Evolutionary conservation across 169 alveolate species (phyloP).

Genomic region (Theileria equi): DNA sequence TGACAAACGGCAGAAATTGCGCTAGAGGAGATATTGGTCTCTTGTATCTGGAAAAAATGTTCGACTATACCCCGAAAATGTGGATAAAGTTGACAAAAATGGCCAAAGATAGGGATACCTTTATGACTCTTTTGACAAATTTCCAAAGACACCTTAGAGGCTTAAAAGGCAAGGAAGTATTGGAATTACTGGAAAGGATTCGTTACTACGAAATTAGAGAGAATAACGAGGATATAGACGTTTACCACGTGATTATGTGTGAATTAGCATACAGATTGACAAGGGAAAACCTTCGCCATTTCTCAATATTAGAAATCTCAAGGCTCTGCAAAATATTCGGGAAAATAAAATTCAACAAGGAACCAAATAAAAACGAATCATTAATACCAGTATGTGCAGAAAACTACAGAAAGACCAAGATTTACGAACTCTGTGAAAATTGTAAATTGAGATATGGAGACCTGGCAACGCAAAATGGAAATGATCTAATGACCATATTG

Average conservation of each 20-base stretch:
- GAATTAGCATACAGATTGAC: conserved; percentile 26
- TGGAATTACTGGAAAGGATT: conserved; percentile 18
- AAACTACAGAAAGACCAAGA: background rate
- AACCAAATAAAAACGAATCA: background rate
- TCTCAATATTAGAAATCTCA: conserved; percentile 18
- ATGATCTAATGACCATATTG: conserved; percentile 33
- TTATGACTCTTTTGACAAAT: conserved; percentile 1
- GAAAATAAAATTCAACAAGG: conserved; percentile 27
- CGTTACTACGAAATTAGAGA: conserved; percentile 17
- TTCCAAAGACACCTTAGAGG: conserved; percentile 45
- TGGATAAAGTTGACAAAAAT: background rate
- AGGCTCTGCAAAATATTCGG: conserved; percentile 7
- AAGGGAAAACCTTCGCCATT: background rate
- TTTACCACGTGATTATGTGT: conserved; percentile 18
- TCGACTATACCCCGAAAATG: background rate
- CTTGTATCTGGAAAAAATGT: conserved; percentile 6
- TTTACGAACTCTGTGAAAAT: background rate
- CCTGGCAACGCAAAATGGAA: conserved; percentile 22
- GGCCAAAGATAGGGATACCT: conserved; percentile 10
- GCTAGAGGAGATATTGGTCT: background rate
- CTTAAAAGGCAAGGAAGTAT: conserved; percentile 19
- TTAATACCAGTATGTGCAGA: conserved; percentile 41
- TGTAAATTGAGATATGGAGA: conserved; percentile 26
- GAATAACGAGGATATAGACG: conserved; percentile 30
- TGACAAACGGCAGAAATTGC: no score